These are phyloP conservation scores for Coffea humblotiana DNA, from an alignment of 305 asterid species.

Conservation along the genomic window DNA sequence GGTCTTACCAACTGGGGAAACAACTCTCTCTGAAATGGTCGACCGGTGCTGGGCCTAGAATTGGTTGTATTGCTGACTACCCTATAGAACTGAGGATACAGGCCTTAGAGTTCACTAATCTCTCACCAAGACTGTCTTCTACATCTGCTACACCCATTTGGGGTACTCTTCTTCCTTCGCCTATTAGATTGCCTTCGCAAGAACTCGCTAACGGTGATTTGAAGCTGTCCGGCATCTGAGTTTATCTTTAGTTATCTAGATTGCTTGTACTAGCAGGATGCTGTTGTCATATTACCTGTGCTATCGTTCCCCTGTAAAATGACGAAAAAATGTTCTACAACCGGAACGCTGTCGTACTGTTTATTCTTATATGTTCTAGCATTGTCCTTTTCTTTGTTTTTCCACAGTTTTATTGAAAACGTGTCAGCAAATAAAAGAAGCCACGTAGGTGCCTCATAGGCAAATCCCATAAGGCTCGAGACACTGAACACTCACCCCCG, in stretches of 20 bases:
- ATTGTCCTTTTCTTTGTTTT: too few relatives aligned
- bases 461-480: neutral
- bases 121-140: conserved; percentile 50
- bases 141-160: conserved; percentile 31
- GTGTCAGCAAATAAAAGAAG: neutral
- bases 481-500: too few relatives aligned
- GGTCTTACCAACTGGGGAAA: conserved; percentile 64
- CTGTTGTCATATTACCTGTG: neutral
- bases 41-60: conserved; percentile 77
- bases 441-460: neutral
- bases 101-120: conserved; percentile 82
- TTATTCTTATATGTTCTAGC: too few relatives aligned
- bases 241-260: neutral
- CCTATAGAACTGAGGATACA: conserved; percentile 73
- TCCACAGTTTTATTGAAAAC: neutral
- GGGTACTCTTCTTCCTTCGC: conserved; percentile 29
- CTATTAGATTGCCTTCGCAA: conserved; percentile 21
- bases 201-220: conserved; percentile 6
- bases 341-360: too few relatives aligned
- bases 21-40: conserved; percentile 71
- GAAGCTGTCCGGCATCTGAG: conserved; percentile 7
- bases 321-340: too few relatives aligned
- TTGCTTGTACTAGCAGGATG: neutral
- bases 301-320: too few relatives aligned
- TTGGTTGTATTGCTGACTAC: conserved; percentile 66